Conservation (phyloP, 2,329 filamentous ascomycete species). For the Penicillium sp. region DNA sequence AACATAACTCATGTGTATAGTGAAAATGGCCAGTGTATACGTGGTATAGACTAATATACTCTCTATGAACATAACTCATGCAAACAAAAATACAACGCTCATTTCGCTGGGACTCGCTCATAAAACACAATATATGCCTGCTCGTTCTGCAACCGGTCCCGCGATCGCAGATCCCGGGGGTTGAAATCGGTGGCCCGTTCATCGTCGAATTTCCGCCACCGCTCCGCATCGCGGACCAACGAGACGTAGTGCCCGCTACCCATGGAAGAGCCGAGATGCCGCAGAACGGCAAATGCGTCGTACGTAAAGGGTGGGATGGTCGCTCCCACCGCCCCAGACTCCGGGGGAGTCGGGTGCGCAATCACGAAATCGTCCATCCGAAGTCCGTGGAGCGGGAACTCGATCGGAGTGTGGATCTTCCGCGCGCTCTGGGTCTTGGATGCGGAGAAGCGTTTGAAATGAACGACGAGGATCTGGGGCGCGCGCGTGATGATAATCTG, state of each 20-base stretch:
- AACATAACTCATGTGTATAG: no score
- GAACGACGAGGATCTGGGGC: constrained; percentile 76
- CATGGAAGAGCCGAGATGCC: constrained; percentile 70
- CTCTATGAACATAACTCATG: constrained; percentile 4
- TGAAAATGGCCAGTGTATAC: not conserved
- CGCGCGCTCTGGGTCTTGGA: constrained; percentile 57
- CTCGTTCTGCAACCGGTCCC: constrained; percentile 61
- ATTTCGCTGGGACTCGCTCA: constrained; percentile 51
- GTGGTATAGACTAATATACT: constrained; percentile 5
- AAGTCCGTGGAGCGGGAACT: constrained; percentile 74
- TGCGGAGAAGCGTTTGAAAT: constrained; percentile 71
- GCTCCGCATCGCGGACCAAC: constrained; percentile 63
- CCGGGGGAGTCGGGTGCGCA: constrained; percentile 42
- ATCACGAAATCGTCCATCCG: constrained; percentile 64
- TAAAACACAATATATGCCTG: constrained; percentile 69
- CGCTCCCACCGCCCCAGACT: constrained; percentile 45
- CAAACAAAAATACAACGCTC: constrained; percentile 21
- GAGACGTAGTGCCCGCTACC: constrained; percentile 79
- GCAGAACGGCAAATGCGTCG: constrained; percentile 81
- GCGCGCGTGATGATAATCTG: constrained; percentile 74
- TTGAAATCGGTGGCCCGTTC: constrained; percentile 58
- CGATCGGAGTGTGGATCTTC: constrained; percentile 72
- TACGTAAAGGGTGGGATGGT: constrained; percentile 67
- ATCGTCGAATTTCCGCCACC: constrained; percentile 66
- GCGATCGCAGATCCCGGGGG: constrained; percentile 51